Evolutionary conservation across 805 yeast species (phyloP), one percentile per base, ranked within the genome.

Genomic region (Saccharomycopsis sp.): DNA sequence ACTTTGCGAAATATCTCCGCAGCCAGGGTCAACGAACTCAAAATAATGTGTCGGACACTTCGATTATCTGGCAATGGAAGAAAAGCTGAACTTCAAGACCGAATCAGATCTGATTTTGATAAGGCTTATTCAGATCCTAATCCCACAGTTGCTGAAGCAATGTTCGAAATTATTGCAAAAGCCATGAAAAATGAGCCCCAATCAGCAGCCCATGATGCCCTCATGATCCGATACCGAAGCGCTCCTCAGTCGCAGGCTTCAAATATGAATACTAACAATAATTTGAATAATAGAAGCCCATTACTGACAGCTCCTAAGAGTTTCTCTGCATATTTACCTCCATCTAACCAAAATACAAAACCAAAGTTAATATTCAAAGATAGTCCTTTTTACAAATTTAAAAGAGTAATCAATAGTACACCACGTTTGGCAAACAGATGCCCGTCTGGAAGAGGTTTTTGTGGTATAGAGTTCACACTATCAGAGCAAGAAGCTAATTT

Each of bases 41-140:
- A 76, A 54, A 66, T 60, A 15, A 51, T 79, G 1, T 69, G 78
- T 27, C 62, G 72, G 33, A 51, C 74, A 1, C 51, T 76, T 14
- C 69, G 70, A 2, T 56, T 79, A 15, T 57, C 73, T 2, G 50
- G 62, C 8, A 52, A 67, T 4, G 94, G 92, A 1, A 61, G 75
- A 29, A 85, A 84, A 56, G 67, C 69, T 17, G 79, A 72, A 26
- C 57, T 83, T 12, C 68, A 69, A 39, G 75, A 72, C 27, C 63
- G 86, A 26, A 56, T 84, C 5, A 53, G 60, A 37, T 60, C 58
- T n/a, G 69, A 62, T 48, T 48, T 76, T 28, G 59, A 60, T 21
- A 62, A 59, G 32, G 75, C 75, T 26, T 52, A 61, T 3, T 51
- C 54, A n/a, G 56, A 61, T 17, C 72, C 69, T 40, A 51, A 54